Conservation (phyloP, 176 grass and related monocot species). For the Musa itinerans region DNA sequence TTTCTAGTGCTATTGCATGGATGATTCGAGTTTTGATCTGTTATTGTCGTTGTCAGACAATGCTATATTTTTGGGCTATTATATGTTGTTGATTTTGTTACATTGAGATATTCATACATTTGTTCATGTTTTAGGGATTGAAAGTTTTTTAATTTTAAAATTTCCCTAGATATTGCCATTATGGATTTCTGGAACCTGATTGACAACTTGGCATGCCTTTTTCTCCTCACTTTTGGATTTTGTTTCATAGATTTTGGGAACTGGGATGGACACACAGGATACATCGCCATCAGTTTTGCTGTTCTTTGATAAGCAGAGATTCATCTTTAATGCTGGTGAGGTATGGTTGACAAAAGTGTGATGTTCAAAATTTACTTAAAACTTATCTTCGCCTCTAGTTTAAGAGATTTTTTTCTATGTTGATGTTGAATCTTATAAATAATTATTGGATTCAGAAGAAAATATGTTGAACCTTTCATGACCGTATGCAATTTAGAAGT, state of each 20-base stretch:
- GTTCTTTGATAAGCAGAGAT: conserved; percentile 92
- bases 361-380: not conserved
- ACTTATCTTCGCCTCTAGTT: not conserved
- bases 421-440: not conserved
- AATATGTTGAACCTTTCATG: not conserved
- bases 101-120: not conserved
- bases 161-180: not conserved
- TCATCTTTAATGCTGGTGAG: conserved; percentile 96
- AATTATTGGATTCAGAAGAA: not conserved
- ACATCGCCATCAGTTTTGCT: conserved; percentile 84
- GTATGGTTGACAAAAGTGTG: conserved; percentile 28
- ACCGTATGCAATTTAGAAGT: not conserved
- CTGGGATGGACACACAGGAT: conserved; percentile 98
- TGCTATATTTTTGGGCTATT: no score
- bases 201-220: not conserved
- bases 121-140: not conserved
- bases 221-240: not conserved
- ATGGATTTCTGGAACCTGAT: not conserved
- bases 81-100: no score
- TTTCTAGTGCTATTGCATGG: not conserved
- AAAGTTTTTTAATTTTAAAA: not conserved
- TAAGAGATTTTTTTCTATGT: not conserved
- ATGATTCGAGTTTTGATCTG: no score
- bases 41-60: no score
- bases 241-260: conserved; percentile 67